These are phyloP conservation scores for Cicer yamashitae DNA, from an alignment of 306 rosid genomes.

Conservation along the genomic window DNA sequence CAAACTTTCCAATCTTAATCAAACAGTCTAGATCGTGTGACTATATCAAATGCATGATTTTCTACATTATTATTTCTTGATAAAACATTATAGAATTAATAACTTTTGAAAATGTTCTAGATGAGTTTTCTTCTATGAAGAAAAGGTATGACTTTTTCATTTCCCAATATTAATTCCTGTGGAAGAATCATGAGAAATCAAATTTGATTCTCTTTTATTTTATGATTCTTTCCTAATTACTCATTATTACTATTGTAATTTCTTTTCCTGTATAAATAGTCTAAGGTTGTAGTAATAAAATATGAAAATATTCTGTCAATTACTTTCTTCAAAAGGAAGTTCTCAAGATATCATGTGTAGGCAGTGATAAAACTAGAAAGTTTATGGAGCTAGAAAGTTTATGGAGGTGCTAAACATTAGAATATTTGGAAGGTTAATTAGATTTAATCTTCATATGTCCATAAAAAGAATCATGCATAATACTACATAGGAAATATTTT, in stretches of 20 bases:
- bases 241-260: too few relatives aligned
- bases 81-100: background rate
- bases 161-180: slow-evolving; percentile 7
- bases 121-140: background rate
- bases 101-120: slow-evolving; percentile 10
- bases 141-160: background rate
- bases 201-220: too few relatives aligned
- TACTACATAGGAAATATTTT: slow-evolving; percentile 22
- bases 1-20: background rate
- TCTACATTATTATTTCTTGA: background rate
- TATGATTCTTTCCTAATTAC: too few relatives aligned
- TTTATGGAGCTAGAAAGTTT: too few relatives aligned
- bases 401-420: background rate
- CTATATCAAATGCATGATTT: background rate
- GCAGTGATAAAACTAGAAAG: background rate
- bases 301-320: too few relatives aligned
- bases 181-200: too few relatives aligned
- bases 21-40: background rate
- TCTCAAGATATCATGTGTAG: slow-evolving; percentile 10
- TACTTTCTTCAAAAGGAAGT: background rate
- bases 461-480: slow-evolving; percentile 8
- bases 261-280: too few relatives aligned
- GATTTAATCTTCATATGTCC: background rate
- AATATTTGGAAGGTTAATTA: background rate
- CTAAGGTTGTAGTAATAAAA: too few relatives aligned